Evolutionary conservation across 352 stramenopile genomes (phyloP).

Genomic region (Phytophthora boehmeriae): DNA sequence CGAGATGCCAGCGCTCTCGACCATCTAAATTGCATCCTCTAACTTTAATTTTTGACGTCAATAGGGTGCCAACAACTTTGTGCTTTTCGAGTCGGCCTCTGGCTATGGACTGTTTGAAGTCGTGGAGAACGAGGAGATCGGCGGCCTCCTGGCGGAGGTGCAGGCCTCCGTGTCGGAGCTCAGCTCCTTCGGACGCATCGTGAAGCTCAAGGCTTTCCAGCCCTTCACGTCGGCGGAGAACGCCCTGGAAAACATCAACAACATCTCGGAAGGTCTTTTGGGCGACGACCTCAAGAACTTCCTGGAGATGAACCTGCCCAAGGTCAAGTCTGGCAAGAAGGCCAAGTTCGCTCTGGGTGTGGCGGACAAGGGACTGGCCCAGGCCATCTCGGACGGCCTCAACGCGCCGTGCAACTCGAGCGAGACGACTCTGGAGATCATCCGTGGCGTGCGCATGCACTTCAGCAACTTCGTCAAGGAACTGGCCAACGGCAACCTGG

Average conservation of each 20-base stretch:
- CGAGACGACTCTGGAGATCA: constrained; percentile 97
- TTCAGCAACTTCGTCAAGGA: constrained; percentile 98
- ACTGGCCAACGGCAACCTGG: constrained; percentile 94
- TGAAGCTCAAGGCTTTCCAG: constrained; percentile 99
- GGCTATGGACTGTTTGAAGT: constrained; percentile 99
- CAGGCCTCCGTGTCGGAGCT: constrained; percentile 94
- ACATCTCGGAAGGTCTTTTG: constrained; percentile 95
- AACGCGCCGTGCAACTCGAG: constrained; percentile 96
- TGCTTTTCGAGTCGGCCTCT: constrained; percentile 98
- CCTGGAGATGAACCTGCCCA: constrained; percentile 99
- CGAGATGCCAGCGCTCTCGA: not conserved
- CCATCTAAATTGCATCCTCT: constrained; percentile 27
- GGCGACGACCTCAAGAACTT: constrained; percentile 97
- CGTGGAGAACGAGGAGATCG: constrained; percentile 98
- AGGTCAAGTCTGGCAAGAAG: constrained; percentile 93
- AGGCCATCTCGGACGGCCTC: constrained; percentile 95
- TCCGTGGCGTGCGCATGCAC: constrained; percentile 97
- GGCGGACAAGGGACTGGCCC: constrained; percentile 94
- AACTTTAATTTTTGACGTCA: not conserved
- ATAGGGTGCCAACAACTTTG: constrained; percentile 78
- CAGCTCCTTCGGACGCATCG: constrained; percentile 94
- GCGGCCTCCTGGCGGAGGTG: constrained; percentile 82
- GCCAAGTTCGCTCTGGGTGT: constrained; percentile 90
- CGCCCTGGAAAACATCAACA: constrained; percentile 99
- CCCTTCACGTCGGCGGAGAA: constrained; percentile 99